Conservation (phyloP, 139 green algal genomes). For the Zygnema cylindricum region DNA sequence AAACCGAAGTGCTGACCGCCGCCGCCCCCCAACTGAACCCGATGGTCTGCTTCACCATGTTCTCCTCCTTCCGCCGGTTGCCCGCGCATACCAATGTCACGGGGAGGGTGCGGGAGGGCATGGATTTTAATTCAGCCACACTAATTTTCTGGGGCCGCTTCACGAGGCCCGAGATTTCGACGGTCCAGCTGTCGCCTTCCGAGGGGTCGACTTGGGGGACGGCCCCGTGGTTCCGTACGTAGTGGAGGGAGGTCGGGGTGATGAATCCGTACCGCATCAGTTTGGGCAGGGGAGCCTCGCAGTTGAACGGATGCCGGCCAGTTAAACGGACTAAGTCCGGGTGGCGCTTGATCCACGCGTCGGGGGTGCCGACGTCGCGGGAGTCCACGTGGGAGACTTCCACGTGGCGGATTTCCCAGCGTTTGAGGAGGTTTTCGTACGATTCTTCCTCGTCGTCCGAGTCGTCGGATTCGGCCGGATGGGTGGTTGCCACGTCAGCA, state of each 20-base stretch:
- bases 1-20: conserved; percentile 79
- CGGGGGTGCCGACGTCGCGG: conserved; percentile 33
- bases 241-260: conserved; percentile 84
- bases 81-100: conserved; percentile 85
- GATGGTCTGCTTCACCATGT: conserved; percentile 97
- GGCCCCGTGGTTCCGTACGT: conserved; percentile 90
- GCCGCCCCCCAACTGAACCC: conserved; percentile 87
- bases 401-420: neutral
- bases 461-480: neutral
- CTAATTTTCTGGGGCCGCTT: conserved; percentile 73
- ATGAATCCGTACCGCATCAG: conserved; percentile 84
- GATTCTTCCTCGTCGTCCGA: conserved; percentile 13
- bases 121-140: conserved; percentile 88
- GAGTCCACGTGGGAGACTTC: conserved; percentile 4
- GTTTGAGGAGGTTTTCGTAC: conserved; percentile 19
- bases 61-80: conserved; percentile 97
- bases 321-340: conserved; percentile 89
- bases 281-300: conserved; percentile 83
- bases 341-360: conserved; percentile 84
- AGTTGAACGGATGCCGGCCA: conserved; percentile 92
- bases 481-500: neutral
- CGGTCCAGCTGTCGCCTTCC: conserved; percentile 70
- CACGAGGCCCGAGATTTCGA: conserved; percentile 82
- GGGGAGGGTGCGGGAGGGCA: conserved; percentile 81
- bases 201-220: conserved; percentile 68